Base-by-base conservation (phyloP, 768 basidiomycete species). In the Ramaria sp. region DNA sequence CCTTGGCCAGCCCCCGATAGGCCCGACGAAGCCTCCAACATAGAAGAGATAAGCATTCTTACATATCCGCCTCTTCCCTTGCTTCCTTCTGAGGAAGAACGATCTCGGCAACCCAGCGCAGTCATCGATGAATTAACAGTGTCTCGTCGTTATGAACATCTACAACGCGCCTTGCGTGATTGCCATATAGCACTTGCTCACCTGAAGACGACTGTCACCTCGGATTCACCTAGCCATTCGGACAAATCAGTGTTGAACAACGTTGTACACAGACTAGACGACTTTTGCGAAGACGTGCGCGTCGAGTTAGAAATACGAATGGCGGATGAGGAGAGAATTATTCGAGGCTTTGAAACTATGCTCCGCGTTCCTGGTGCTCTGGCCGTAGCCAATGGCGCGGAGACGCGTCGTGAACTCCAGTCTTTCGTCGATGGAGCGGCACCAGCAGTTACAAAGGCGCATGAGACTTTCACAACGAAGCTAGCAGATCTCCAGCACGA, bases 281-380 rank as follows among this genome's bases (percentile, higher is more conserved):
- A 92, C 65, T 87, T 78, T 64, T 79, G 79, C 4, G 89, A 91
- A 65, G 89, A 91, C 61, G 81, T 81, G 1, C 80, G 86, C 0
- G 89, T 92, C 10, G 89, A 91, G 65, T 70, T 92, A 20, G 89
- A 91, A 69, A 91, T 91, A 41, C 78, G 81, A 22, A 70, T 83
- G 10, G 78, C 84, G 1, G 89, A 92, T 64, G 88, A 88, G 60
- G 76, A 75, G 11, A 75, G 91, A 13, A 72, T 84, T 0, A 71
- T 73, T 7, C 75, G 75, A 7, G 88, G 88, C 3, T 91, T 82
- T 59, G 80, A 83, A 61, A 81, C 84, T 0, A 66, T 89, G n/a
- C 70, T 90, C 12, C 69, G 72, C 15, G 72, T 89, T 3, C 78
- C 79, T 22, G 79, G 79, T 1, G 82, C 81, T 10, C 47, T 59